Base-by-base conservation (phyloP, 306 rosid genomes). In the Medicago ruthenica region DNA sequence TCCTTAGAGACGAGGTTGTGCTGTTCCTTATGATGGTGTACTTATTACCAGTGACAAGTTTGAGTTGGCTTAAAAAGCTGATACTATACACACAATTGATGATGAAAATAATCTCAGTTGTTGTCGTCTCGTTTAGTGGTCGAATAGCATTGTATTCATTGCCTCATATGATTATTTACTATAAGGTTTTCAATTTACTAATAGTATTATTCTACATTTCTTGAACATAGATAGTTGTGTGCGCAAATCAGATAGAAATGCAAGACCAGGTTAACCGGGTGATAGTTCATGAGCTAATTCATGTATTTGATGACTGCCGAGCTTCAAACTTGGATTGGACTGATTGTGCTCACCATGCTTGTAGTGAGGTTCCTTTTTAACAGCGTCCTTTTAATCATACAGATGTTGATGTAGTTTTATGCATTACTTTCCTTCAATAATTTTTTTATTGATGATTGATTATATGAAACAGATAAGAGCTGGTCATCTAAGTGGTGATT, bases 291-390 rank as follows among this genome's bases (percentile, higher is more conserved):
- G 98, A 91, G 76, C 88, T 94, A 47, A 94, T 94, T 87, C 98
- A 94, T 67, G 97, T 88, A 9, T 94, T 71, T 70, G 97, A 91
- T 36, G 95, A 94, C 22, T 94, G 98, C 40, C 93, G 93, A 71
- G 91, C 93, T 10, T 85, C 87, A 36, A 91, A 91, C 78, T 79
- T 94, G 83, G 81, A 91, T 21, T 94, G 98, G 98, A 69, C 87
- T 66, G 82, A 88, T 63, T 91, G 98, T 75, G 94, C 97, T 65
- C 98, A 94, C 85, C 98, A 91, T 79, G 97, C 98, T 82, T 94
- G 97, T 75, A 90, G 93, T 7, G 97, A 94, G 97, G 98, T 91
- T 73, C 40, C 67, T 13, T 53, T 80, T 18, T 27, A 27, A 66
- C 51, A 1, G 48, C 1, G 4, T 51, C 7, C 34, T 15, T 17